phyloP scores from a whole-genome alignment of 306 rosid genomes.

The Trifolium dubium region DNA sequence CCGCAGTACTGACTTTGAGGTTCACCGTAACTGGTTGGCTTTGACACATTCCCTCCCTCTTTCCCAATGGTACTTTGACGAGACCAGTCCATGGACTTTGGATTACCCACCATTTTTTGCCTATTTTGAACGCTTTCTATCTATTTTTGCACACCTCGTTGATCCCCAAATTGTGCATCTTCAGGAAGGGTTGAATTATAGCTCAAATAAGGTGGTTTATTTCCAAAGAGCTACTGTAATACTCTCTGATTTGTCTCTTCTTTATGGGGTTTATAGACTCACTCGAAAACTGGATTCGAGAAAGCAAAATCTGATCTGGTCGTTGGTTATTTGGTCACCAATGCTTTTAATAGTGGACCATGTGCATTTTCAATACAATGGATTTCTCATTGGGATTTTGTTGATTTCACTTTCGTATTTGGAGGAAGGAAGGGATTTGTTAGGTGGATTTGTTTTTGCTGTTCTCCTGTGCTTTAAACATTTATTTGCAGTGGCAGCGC shows the following conservation, averaged over 20 bases:
- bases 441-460: slow-evolving; percentile 79
- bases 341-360: slow-evolving; percentile 87
- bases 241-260: slow-evolving; percentile 71
- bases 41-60: slow-evolving; percentile 86
- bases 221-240: slow-evolving; percentile 74
- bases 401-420: slow-evolving; percentile 80
- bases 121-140: slow-evolving; percentile 70
- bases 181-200: slow-evolving; percentile 68
- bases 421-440: slow-evolving; percentile 88
- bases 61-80: slow-evolving; percentile 79
- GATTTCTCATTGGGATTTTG: slow-evolving; percentile 86
- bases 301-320: slow-evolving; percentile 65
- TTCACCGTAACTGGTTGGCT: slow-evolving; percentile 89
- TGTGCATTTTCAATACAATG: slow-evolving; percentile 91
- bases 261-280: slow-evolving; percentile 71
- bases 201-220: slow-evolving; percentile 54
- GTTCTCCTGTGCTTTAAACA: slow-evolving; percentile 82
- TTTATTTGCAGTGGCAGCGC: slow-evolving; percentile 91
- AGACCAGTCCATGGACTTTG: slow-evolving; percentile 92
- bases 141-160: slow-evolving; percentile 60
- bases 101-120: slow-evolving; percentile 93
- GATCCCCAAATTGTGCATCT: slow-evolving; percentile 80
- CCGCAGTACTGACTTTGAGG: slow-evolving; percentile 89
- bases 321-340: slow-evolving; percentile 86
- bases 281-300: slow-evolving; percentile 54